Base-by-base conservation (phyloP, 192 early-diverging fungal genomes). In the Coemansia reversa region DNA sequence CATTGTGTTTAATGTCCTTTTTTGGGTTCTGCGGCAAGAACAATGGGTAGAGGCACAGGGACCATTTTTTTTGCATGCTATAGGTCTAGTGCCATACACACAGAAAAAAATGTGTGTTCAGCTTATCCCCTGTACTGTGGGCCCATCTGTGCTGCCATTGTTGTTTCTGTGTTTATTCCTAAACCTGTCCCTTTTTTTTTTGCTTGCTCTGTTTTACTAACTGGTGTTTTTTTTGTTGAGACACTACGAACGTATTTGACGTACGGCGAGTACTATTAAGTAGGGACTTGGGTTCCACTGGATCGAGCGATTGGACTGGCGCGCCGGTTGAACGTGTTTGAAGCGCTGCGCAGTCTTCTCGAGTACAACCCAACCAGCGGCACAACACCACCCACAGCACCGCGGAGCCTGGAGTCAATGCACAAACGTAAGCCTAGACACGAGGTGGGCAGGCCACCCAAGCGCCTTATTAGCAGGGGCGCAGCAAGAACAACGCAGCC, bases 231-330 rank as follows among this genome's bases (percentile, higher is more conserved):
- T 50, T 45, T 45, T 16, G 9, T 45, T 45, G 12, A 3, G 12
- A 11, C 39, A 14, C 39, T 45, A 45, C 39, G 39, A 14, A 45
- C 39, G 39, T 2, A 45, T 45, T 27, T 27, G 27, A 27, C 27
- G 2, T 27, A 27, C 27, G 1, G 27, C 27, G 3, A 27, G 27
- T 27, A 3, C 27, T 49, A 18, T 25, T 39, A 30, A 58, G 63
- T 80, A 80, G 77, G 79, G 18, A 83, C 82, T 8, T 83, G 82
- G 82, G 70, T 83, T 54, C 82, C 82, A 42, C 58, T 79, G 50
- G 69, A 70, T 18, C 61, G 74, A 14, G 82, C 82, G 16, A 53
- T 65, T 9, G 62, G 55, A 16, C 71, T 83, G 39, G 69, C 74
- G 39, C 63, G 49, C 45, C 66, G 75, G 39, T 66, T 79, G 28